These are phyloP conservation scores for Colletotrichum noveboracense DNA, from an alignment of 2,329 filamentous ascomycete species.

Conservation along the genomic window DNA sequence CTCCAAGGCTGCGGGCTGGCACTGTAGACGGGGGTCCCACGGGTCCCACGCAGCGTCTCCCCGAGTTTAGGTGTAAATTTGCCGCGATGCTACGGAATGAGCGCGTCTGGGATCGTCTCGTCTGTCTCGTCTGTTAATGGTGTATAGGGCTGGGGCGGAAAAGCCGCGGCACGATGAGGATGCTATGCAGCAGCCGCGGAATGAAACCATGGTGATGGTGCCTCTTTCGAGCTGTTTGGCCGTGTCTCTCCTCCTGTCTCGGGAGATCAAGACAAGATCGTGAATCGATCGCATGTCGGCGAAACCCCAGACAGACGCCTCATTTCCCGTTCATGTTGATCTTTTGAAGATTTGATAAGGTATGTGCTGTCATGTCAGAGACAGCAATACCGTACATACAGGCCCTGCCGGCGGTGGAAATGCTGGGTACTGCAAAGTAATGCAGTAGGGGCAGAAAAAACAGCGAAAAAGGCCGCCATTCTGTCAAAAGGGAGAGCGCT, in stretches of 20 bases:
- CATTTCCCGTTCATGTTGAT: not conserved
- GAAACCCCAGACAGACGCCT: slow-evolving; percentile 14
- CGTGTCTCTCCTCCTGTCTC: slow-evolving; percentile 22
- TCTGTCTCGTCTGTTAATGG: not conserved
- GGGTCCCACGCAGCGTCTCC: slow-evolving; percentile 18
- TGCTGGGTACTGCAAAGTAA: not conserved
- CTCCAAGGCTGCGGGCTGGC: slow-evolving; percentile 13
- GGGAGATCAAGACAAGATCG: slow-evolving; percentile 18
- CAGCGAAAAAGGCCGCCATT: not conserved
- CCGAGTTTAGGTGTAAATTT: slow-evolving; percentile 6
- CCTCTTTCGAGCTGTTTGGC: slow-evolving; percentile 4
- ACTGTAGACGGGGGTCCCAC: not conserved
- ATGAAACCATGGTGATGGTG: slow-evolving; percentile 7
- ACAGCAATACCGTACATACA: not conserved
- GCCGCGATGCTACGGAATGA: slow-evolving; percentile 21
- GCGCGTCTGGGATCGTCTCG: slow-evolving; percentile 17
- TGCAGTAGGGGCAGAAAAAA: not conserved
- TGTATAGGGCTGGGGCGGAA: not conserved
- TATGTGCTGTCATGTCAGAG: not conserved
- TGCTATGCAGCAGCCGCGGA: slow-evolving; percentile 9
- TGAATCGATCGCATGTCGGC: slow-evolving; percentile 15
- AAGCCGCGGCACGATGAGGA: slow-evolving; percentile 14
- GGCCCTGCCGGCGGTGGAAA: not conserved
- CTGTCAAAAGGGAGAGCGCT: not conserved
- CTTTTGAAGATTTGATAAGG: not conserved